Base-by-base conservation (phyloP, 805 yeast species). In the Ogataea polymorpha region DNA sequence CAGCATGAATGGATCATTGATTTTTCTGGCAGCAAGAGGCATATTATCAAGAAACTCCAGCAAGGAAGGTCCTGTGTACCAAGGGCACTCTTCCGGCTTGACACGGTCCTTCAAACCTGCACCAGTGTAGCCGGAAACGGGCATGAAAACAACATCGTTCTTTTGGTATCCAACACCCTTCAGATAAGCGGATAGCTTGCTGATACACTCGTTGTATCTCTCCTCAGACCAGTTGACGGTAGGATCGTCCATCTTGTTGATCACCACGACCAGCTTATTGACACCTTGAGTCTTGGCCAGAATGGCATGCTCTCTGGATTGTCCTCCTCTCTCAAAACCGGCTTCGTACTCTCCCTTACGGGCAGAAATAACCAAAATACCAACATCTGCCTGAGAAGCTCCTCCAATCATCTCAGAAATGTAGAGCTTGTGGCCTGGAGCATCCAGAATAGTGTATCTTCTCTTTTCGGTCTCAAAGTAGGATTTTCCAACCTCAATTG, bases 321-420 rank as follows among this genome's bases (percentile, higher is more conserved):
- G 99, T 54, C 99, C 99, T 59, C 98, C 98, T 66, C 89, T 87
- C 73, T 91, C 99, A 61, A 91, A 91, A 48, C 99, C 99, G 41
- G 99, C 93, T 72, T 93, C 99, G 68, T 93, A 93, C 67, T 93
- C 99, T 71, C 99, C 99, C 69, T 90, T 89, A 76, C 99, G 86
- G 34, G 98, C 98, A 49, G 96, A 86, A 55, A 93, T 93, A 36
- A 93, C 99, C 59, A 93, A 77, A 52, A 93, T 80, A 70, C 99
- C 99, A 44, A 91, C 93, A 71, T 93, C 99, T 25, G 99, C 99
- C 72, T 93, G 99, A 33, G 98, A 90, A 14, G 99, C 99, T 67
- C 99, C 99, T 58, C 98, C 98, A 74, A 93, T 93, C 99, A 93
- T 93, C 67, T 89, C 95, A 41, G 97, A 88, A 49, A 93, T 97